These are phyloP conservation scores for Tulasnella sp. DNA, from an alignment of 768 basidiomycete genomes.

Conservation along the genomic window DNA sequence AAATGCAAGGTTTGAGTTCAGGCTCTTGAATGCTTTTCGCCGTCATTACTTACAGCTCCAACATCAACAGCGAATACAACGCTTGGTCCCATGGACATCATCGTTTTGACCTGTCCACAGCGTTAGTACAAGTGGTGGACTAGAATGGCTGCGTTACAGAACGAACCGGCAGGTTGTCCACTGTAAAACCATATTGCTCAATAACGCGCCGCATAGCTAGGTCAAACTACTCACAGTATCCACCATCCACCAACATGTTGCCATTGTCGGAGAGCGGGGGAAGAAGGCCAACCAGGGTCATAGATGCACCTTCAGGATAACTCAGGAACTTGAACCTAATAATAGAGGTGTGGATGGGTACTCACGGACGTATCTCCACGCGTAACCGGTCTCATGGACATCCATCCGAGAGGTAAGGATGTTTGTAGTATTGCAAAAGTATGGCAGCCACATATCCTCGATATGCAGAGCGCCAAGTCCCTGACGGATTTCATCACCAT, in stretches of 20 bases:
- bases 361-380: slow-evolving; percentile 86
- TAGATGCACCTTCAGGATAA: slow-evolving; percentile 63
- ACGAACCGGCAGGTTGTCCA: slow-evolving; percentile 79
- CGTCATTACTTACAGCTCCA: slow-evolving; percentile 50
- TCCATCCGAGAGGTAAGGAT: slow-evolving; percentile 96
- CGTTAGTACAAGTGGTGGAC: slow-evolving; percentile 1
- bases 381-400: slow-evolving; percentile 96
- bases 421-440: slow-evolving; percentile 96
- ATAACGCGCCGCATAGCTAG: background rate
- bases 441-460: slow-evolving; percentile 98
- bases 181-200: slow-evolving; percentile 31
- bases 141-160: background rate
- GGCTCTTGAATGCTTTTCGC: background rate
- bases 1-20: background rate
- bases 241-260: slow-evolving; percentile 81
- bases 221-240: slow-evolving; percentile 53
- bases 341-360: background rate
- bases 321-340: background rate
- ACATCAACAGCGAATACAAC: slow-evolving; percentile 91
- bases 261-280: slow-evolving; percentile 94
- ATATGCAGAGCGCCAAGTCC: slow-evolving; percentile 31
- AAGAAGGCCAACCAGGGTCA: slow-evolving; percentile 91
- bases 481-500: background rate
- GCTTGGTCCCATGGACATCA: slow-evolving; percentile 85
- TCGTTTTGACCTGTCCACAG: slow-evolving; percentile 64